These are phyloP conservation scores for Dillenia suffruticosa DNA, from an alignment of 164 flowering plant species.

Conservation along the genomic window DNA sequence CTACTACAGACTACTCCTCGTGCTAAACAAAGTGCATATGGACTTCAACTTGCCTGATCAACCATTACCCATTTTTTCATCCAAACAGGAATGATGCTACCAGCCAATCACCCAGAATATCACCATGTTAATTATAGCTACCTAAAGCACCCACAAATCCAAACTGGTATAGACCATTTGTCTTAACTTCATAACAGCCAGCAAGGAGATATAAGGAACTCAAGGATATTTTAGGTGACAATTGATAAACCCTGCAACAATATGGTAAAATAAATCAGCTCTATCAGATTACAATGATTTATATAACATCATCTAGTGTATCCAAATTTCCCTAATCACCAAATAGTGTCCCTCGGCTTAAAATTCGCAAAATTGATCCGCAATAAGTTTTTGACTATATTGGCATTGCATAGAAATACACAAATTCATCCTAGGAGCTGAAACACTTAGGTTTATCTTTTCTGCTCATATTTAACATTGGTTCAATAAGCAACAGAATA, in stretches of 20 bases:
- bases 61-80: neutral
- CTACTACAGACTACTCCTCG: neutral
- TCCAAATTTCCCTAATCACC: too few relatives aligned
- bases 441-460: too few relatives aligned
- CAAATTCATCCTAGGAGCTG: too few relatives aligned
- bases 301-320: too few relatives aligned
- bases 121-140: conserved; percentile 17
- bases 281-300: too few relatives aligned
- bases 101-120: conserved; percentile 29
- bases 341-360: too few relatives aligned
- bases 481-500: too few relatives aligned
- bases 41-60: neutral
- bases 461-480: too few relatives aligned
- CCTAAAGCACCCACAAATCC: conserved; percentile 18
- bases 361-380: too few relatives aligned
- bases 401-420: too few relatives aligned
- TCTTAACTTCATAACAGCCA: conserved; percentile 17
- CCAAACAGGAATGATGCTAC: conserved; percentile 2
- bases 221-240: conserved; percentile 16
- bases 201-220: conserved; percentile 12
- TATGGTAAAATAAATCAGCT: too few relatives aligned
- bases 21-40: conserved; percentile 1
- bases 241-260: conserved; percentile 20
- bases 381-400: too few relatives aligned
- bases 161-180: conserved; percentile 23